Evolutionary conservation across 345 rosid genomes (phyloP), one percentile per base, ranked within the genome.

Genomic region (Pelargonium nanum): DNA sequence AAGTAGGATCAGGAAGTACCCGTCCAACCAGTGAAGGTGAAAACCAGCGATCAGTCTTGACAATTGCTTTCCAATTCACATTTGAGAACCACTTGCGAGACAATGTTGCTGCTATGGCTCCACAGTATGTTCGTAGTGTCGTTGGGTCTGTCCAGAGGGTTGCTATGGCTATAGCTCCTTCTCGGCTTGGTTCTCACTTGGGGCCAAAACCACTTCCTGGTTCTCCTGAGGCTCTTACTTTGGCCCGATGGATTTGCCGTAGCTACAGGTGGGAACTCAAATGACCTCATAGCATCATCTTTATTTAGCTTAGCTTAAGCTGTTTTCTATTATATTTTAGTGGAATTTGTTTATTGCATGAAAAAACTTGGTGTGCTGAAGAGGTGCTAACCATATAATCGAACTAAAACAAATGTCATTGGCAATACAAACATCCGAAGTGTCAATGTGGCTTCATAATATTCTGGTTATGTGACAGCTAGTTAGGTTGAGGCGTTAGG

Each of bases 71-170:
- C 80, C 98, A 89, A 53, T 92, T 89, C 61, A 74, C 81, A 45
- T 92, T 81, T 60, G 98, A 92, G 80, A 83, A 77, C 75, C 93
- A 92, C 68, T 32, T 83, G 62, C 83, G 77, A 64, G 96, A 92
- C 67, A 87, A 70, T 59, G 98, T 89, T 58, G 98, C 98, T 59
- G 82, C 86, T 22, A 92, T 92, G 96, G 98, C 98, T 52, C 95
- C 95, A 44, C 96, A 89, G 59, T 92, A 89, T 26, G 88, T 92
- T 51, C 85, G 93, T 3, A 82, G 86, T 74, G 82, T 89, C 28
- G 89, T 92, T 53, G 93, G 91, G 9, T 92, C 96, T 8, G 96
- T 92, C 64, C 98, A 92, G 78, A 87, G 98, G 81, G 93, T 92
- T 71, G 96, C 98, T 68, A 72, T 89, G 81, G 98, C 96, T 56